phyloP scores from a whole-genome alignment of 345 rosid genomes.

The Euphorbia peplus region DNA sequence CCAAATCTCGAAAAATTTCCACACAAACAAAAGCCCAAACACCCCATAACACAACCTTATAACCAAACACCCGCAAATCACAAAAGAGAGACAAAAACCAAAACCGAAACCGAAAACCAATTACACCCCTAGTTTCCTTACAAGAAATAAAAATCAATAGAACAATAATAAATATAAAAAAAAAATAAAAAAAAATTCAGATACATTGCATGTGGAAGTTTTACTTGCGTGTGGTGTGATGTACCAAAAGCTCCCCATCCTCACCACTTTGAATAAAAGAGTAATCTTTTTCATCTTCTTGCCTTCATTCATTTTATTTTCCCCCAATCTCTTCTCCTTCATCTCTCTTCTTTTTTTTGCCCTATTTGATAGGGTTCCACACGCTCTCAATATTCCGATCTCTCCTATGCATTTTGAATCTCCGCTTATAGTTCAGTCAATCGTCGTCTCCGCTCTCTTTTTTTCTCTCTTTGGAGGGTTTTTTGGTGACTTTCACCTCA shows the following conservation, averaged over 20 bases:
- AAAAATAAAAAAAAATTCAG: too few species aligned
- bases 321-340: neutral
- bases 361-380: conserved; percentile 80
- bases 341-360: conserved; percentile 44
- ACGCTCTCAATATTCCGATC: conserved; percentile 23
- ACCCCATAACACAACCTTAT: neutral
- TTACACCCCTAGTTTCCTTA: conserved; percentile 20
- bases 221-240: conserved; percentile 29
- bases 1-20: too few species aligned
- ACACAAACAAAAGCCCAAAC: neutral
- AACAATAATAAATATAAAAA: too few species aligned
- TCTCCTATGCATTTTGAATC: conserved; percentile 49
- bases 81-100: neutral
- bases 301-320: conserved; percentile 13
- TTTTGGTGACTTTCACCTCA: conserved; percentile 42
- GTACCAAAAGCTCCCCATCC: conserved; percentile 19
- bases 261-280: conserved; percentile 12
- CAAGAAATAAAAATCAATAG: neutral
- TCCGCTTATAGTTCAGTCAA: conserved; percentile 14
- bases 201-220: conserved; percentile 69
- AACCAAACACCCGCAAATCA: conserved; percentile 5
- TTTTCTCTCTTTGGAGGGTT: conserved; percentile 85
- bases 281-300: neutral
- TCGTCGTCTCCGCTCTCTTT: conserved; percentile 43
- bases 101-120: neutral